Evolutionary conservation across 192 early-diverging fungal genomes (phyloP).

Genomic region (Rhizophlyctis rosea): DNA sequence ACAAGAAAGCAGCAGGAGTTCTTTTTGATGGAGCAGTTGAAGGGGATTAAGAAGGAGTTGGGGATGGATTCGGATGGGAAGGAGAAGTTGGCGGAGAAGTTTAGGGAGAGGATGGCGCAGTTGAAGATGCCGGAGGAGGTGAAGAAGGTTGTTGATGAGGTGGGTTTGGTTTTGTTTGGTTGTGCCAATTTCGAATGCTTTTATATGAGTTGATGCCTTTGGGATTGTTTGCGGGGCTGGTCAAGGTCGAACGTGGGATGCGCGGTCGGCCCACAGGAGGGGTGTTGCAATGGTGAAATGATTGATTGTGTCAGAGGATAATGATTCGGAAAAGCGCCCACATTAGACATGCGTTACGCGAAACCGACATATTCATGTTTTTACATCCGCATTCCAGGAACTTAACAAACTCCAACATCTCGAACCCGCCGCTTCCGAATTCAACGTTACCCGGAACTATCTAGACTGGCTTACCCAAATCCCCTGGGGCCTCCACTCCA

Average conservation of each 20-base stretch:
- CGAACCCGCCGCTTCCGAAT: conserved; percentile 94
- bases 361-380: no score
- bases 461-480: conserved; percentile 98
- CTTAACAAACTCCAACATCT: conserved; percentile 88
- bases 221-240: no score
- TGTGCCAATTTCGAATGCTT: conserved; percentile 9
- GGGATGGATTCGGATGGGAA: conserved; percentile 98
- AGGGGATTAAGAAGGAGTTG: conserved; percentile 98
- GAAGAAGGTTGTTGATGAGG: conserved; percentile 95
- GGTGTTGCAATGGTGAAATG: no score
- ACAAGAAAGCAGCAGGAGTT: conserved; percentile 96
- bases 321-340: no score
- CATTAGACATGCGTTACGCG: no score
- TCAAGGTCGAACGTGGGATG: no score
- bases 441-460: conserved; percentile 98
- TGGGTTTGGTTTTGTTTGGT: conserved; percentile 20
- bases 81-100: conserved; percentile 93
- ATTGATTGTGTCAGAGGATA: not conserved
- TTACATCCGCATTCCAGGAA: conserved; percentile 50
- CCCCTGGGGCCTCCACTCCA: conserved; percentile 88
- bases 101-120: conserved; percentile 80
- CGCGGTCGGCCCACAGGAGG: no score
- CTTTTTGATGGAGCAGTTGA: conserved; percentile 99
- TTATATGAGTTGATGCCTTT: no score
- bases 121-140: conserved; percentile 87